Evolutionary conservation across 345 rosid genomes (phyloP), one percentile per base, ranked within the genome.

Genomic region (Eucalyptus dawsonii): DNA sequence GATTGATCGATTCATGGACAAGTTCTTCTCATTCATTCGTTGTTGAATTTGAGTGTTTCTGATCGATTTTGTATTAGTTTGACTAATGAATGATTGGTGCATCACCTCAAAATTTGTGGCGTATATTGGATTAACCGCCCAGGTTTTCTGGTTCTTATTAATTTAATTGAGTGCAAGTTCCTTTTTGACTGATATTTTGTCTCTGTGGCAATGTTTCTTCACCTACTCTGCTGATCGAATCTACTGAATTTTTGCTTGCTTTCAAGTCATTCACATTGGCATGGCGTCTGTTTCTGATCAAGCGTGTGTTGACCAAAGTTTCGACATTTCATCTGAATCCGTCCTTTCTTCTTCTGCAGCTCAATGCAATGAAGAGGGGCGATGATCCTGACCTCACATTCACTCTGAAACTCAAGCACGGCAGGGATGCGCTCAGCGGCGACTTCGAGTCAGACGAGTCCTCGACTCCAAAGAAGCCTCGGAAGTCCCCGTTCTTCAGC

Each of bases 401-500:
- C 90, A 90, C 93, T 8, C 72, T 94, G 53, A 94, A 88, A 89
- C 87, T 37, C 89, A 97, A 94, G 95, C 92, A 93, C 16, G 91
- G 88, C 13, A 91, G 93, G 42, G 96, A 95, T 25, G 54, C 90
- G 19, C 91, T 86, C 88, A 90, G 91, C 60, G 94, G 91, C 9
- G 97, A 91, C 42, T 93, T 92, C 9, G 98, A 97, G 47, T 97
- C 99, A 6, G 98, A 97, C 83, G 97, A 94, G 88, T 93, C 95
- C 6, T 94, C 97, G 25, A 96, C 97, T 5, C 99, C 98, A 1
- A 96, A 93, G 89, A 97, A 95, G 94, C 91, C 95, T 16, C 91
- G 95, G 45, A 94, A 88, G 94, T 91, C 98, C 2, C 92, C 85
- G 60, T 92, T 89, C 89, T 95, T 93, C 94, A 89, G 92, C 92